Conservation (phyloP, 2,329 filamentous ascomycete species). For the Scytalidium lignicola region DNA sequence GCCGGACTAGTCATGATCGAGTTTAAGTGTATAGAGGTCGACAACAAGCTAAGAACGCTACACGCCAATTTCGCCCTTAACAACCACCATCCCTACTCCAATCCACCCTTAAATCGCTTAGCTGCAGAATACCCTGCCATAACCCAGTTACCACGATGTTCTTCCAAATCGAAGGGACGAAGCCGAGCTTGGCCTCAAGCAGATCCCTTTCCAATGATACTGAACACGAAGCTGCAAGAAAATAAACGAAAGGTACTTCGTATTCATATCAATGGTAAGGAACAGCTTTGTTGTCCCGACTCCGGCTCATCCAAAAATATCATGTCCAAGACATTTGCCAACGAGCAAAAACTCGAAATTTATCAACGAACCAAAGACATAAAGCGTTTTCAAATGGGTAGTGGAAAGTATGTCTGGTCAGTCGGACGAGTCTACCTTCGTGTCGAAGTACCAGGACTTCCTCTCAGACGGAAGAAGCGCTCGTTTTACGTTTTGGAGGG, state of each 20-base stretch:
- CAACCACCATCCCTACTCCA: too few species aligned
- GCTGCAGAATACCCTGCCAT: too few species aligned
- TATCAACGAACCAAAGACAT: background rate
- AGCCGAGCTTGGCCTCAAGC: too few species aligned
- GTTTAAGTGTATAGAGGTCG: too few species aligned
- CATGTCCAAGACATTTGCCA: constrained; percentile 6
- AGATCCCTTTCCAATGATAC: too few species aligned
- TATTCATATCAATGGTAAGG: background rate
- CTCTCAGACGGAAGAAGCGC: background rate
- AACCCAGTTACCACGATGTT: too few species aligned
- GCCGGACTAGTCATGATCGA: too few species aligned
- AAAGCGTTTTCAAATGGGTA: background rate
- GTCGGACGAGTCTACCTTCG: background rate
- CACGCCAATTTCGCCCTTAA: too few species aligned
- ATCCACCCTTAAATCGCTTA: too few species aligned
- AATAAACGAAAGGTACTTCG: background rate
- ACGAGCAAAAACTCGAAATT: background rate
- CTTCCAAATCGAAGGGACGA: too few species aligned
- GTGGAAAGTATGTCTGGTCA: background rate
- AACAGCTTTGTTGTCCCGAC: constrained; percentile 2
- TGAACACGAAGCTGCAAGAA: too few species aligned
- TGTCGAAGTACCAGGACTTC: background rate
- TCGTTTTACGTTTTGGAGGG: constrained; percentile 1
- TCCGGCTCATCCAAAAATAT: constrained; percentile 6
- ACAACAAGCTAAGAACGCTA: too few species aligned